Percentiles rank a stretch among this genome's conserved stretches.
phyloP scores from a whole-genome alignment of 495 filamentous ascomycete species.

The Penicillium turbatum region DNA sequence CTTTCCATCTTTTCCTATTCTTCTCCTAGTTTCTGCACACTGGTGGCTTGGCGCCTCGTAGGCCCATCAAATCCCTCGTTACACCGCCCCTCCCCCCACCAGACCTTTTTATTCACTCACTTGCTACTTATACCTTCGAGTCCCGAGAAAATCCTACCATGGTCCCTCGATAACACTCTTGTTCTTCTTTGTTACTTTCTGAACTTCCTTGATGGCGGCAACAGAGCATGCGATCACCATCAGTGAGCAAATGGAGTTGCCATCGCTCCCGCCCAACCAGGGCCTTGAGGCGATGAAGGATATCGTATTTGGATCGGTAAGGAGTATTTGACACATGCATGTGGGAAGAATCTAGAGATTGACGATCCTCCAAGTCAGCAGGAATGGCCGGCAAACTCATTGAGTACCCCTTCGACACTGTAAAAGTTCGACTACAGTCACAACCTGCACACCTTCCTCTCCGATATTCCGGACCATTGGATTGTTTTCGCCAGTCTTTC shows the following conservation, averaged over 20 bases:
- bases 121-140: slow-evolving; percentile 7
- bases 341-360: slow-evolving; percentile 6
- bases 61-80: slow-evolving; percentile 32
- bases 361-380: slow-evolving; percentile 52
- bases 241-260: slow-evolving; percentile 42
- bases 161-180: slow-evolving; percentile 30
- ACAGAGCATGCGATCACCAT: slow-evolving; percentile 39
- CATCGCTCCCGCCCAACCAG: slow-evolving; percentile 46
- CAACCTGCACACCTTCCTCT: slow-evolving; percentile 81
- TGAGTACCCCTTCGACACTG: slow-evolving; percentile 97
- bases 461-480: slow-evolving; percentile 79
- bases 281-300: slow-evolving; percentile 72
- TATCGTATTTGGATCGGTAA: slow-evolving; percentile 77
- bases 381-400: slow-evolving; percentile 92
- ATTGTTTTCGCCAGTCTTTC: slow-evolving; percentile 88
- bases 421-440: slow-evolving; percentile 72
- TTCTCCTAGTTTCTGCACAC: slow-evolving; percentile 12
- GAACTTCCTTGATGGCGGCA: slow-evolving; percentile 40
- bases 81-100: slow-evolving; percentile 30
- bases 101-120: slow-evolving; percentile 17
- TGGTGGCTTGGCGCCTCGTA: slow-evolving; percentile 19
- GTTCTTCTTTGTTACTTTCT: slow-evolving; percentile 20
- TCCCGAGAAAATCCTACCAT: slow-evolving; percentile 14
- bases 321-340: slow-evolving; percentile 25
- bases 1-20: neutral